A percentile compares a stretch with the other conserved stretches of the same genome.
Conservation (phyloP, 176 grass and related monocot species). For the Musa acuminata region DNA sequence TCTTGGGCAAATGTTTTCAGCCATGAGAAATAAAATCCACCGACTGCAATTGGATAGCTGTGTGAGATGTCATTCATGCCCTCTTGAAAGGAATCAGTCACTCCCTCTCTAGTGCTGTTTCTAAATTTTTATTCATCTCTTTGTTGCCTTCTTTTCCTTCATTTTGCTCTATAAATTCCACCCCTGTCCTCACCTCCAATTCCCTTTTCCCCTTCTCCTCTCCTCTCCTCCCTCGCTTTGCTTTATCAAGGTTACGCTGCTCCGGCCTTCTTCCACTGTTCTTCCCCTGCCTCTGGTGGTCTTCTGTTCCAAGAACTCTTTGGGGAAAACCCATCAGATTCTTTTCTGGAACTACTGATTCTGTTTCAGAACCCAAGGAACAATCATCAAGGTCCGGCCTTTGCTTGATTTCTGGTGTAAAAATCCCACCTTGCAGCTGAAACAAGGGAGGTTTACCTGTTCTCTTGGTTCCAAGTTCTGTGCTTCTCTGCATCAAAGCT, state of each 20-base stretch:
- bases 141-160: background rate
- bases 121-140: constrained; percentile 13
- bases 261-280: background rate
- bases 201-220: constrained; percentile 50
- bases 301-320: background rate
- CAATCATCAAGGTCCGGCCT: background rate
- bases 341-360: background rate
- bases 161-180: constrained; percentile 56
- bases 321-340: background rate
- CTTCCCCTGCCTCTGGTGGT: background rate
- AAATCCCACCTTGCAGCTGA: background rate
- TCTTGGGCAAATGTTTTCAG: background rate
- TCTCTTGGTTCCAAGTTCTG: background rate
- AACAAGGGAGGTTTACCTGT: no score
- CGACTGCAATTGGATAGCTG: background rate
- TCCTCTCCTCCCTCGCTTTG: constrained; percentile 18
- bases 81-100: background rate
- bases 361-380: background rate
- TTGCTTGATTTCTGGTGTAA: background rate
- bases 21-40: background rate
- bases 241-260: background rate
- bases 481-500: background rate
- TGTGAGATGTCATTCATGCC: background rate
- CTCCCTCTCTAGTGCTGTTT: background rate
- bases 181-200: constrained; percentile 32